Base-by-base conservation (phyloP, 2,329 filamentous ascomycete genomes). In the Hypoxylon sp. region DNA sequence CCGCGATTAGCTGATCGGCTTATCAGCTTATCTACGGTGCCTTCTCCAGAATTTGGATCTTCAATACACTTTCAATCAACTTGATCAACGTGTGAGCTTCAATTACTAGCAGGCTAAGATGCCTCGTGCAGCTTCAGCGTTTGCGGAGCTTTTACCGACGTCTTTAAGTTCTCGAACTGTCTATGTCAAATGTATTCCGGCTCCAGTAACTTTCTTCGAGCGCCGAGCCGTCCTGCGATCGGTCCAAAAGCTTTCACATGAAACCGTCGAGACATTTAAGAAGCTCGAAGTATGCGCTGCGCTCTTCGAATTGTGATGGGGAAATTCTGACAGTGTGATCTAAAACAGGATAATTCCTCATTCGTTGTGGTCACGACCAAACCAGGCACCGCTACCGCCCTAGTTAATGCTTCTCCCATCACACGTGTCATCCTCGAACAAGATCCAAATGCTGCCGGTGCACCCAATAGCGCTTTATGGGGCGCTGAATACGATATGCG, bases 211-310 rank as follows among this genome's bases (percentile, higher is more conserved):
- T 51, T 84, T 89, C 70, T 80, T 82, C 31, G 86, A 89, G 77
- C 84, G 87, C 5, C 85, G 86, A 24, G 86, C 86, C 6, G 81
- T 89, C 19, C 78, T 89, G 35, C 83, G 84, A 47, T 81, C 83
- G 29, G 78, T 89, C 22, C 82, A 87, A 61, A 71, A 63, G 29
- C 29, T 67, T 14, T 68, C 74, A 44, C 58, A 67, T 29, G 67
- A 74, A 48, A 77, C 80, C 1, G 81, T 88, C 48, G 84, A 88
- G 44, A 79, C 84, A 37, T 89, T 89, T 76, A 85, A 83, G 78
- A 83, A 81, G 75, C 77, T 84, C 37, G 77, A 81, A 50, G 82
- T 82, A 72, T 53, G 77, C 44, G 10, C 17, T 48, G n/a, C 26
- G 46, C 73, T 13, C 24, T 5, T 33, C 24, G 5, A 37, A 44